Base-by-base conservation (phyloP, 2,329 filamentous ascomycete species). In the Rhinocladiella similis region DNA sequence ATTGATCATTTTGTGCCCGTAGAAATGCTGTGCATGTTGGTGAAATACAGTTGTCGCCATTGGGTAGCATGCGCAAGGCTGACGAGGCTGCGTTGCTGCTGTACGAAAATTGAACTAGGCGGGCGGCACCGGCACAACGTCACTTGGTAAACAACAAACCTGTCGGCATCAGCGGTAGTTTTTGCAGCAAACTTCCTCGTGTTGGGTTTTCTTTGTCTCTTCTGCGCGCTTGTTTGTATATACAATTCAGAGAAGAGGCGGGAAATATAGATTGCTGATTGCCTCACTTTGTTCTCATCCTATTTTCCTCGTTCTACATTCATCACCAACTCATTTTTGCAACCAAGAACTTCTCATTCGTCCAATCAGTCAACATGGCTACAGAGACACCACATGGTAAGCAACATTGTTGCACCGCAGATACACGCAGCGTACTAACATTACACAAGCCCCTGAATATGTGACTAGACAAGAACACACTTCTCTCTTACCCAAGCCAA, bases 401-500 rank as follows among this genome's bases (percentile, higher is more conserved):
- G 50, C 16, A 22, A 18, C 16, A 12, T 36, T 33, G 20, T 22
- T 36, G 7, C 29, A 6, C 3, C 29, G 10, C 29, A 33, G 29
- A 33, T 33, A 7, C 29, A 10, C 10, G 29, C 29, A 25, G 36
- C 43, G 12, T 39, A 35, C 38, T 43, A 14, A 22, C 45, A 13
- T 38, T 42, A 38, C 42, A 50, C 27, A 45, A 51, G 20, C 20
- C 25, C 20, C 51, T 14, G 48, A 57, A 38, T 33, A 50, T 51
- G 39, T 18, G 16, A 25, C 39, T 6, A 35, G 54, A 43, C 42
- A 42, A 7, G 57, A 59, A 13, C 57, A 63, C 33, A 64, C 64
- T 39, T 65, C 63, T 14, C 47, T 55, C 20, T 47, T 64, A 10
- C 62, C 61, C 20, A 66, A 64, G 54, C 61, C 62, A 18, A 55